Base-by-base conservation (phyloP, 139 green algal species). In the Chlamydomonas urium region DNA sequence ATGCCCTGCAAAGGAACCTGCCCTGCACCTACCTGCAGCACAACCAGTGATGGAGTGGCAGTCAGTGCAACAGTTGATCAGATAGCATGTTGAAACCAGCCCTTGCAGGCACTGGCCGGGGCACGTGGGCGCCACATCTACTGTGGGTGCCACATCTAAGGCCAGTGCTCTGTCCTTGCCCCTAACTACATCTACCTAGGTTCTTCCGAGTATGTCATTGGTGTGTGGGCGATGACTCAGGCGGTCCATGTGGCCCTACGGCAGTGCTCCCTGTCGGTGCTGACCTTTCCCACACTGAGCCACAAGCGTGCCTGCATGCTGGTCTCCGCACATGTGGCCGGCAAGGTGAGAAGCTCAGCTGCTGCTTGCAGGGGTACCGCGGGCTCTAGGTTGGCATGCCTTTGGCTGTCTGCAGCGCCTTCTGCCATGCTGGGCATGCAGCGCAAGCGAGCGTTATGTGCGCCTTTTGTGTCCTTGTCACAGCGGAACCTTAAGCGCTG, bases 231-330 rank as follows among this genome's bases (percentile, higher is more conserved):
- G 0, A 72, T 47, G 2, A 67, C 85, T 14, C 89, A 94, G 47
- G 63, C 10, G 1, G 47, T 76, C 2, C 91, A 96, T 66, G 80
- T 94, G 2, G 42, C 28, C 2, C 73, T 92, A 28, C 75, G 91
- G 21, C 92, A 87, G 66, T 32, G 34, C 2, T 75, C 78, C 0
- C 85, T 96, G 3, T 47, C 8, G 2, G 26, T 57, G 31, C 81
- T 96, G 26, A 56, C 66, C 34, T 90, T 96, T 56, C 50, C 73
- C 10, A 75, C 61, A 2, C 78, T 92, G 17, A 94, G 89, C 58
- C 79, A 81, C 34, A 91, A 92, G 81, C 80, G 87, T 1, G 79
- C 78, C 4, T 60, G 71, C n/a, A 17, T 80, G 47, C 68, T 90
- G 71, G 70, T 69, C 0, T n/a, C 26, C 23, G 65, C 47, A 1